Evolutionary conservation across 1,284 basidiomycete species (phyloP), one percentile per base, ranked within the genome.

Genomic region (Puccinia triticina): DNA sequence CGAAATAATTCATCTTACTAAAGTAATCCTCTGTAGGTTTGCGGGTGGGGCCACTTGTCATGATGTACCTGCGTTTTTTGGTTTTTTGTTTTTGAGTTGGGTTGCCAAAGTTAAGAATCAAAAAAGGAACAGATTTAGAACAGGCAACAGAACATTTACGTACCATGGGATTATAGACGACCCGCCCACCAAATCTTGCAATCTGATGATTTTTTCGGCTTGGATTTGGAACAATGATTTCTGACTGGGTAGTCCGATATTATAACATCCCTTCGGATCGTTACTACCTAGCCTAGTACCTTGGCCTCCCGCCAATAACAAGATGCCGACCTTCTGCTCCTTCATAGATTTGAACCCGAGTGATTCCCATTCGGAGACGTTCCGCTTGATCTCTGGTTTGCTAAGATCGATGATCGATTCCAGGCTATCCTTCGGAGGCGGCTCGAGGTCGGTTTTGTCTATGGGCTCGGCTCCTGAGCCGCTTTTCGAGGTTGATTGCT

Each of bases 291-390:
- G 89, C 78, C 97, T 90, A 23, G 96, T 97, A 32, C 97, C 97
- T 88, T 99, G 97, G 2, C 97, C 97, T 74, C 97, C 97, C 1
- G 97, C 97, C 92, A 99, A 93, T 85, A 99, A 90, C 43, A 99
- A 90, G 16, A 99, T 95, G 46, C 92, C 97, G 61, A 98, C 95
- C 85, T 94, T 89, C 84, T 94, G 92, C 46, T 90, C 88, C 16
- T 92, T 90, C 85, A 98, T 91, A 77, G 96, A 95, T 67, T 91
- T 88, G 71, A 98, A 89, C 69, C 97, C 97, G 50, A 90, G 89
- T 12, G 88, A 86, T 48, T 91, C 89, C 94, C 94, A 97, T 87
- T 91, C 90, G 18, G 37, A 46, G 57, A 69, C 32, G 40, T 73
- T 81, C 43, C 48, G 40, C 14, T 73, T 43, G 48, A 40, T 71